Base-by-base conservation (phyloP, 2,329 filamentous ascomycete species). In the Aspergillus sp. region DNA sequence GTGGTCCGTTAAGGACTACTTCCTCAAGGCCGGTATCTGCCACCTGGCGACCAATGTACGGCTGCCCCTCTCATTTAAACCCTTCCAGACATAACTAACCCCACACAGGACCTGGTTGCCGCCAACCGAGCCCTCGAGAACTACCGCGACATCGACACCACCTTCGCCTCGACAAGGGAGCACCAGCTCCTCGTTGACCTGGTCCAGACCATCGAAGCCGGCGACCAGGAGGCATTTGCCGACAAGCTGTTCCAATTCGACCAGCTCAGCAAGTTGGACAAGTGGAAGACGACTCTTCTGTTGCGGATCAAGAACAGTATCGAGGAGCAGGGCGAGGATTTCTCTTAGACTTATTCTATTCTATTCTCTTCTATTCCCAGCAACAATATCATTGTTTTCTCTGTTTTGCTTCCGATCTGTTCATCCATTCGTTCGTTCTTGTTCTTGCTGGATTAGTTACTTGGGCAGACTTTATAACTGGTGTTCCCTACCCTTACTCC, bases 1-100 rank as follows among this genome's bases (percentile, higher is more conserved):
- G 74, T 96, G 91, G 86, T 91, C 87, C 51, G 92, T 98, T 65
- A 98, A 97, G 79, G 92, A 97, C 67, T 97, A 97, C 80, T 89
- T 97, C 72, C 84, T 98, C 72, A 97, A 97, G 80, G 91, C 92
- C 0, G 93, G 92, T 32, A 91, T 98, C 73, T 97, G 93, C 80
- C 90, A 96, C 75, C 84, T 98, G 39, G 87, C 86, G 57, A 84
- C 84, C n/a, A 82, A 80, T 59, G 80, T 81, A 74, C 41, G 32
- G 69, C 60, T 23, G 7, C 13, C 49, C 25, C 7, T 28, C 8
- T 6, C 3, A 13, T 15, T 30, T 3, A 7, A 7, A 32, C 36
- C n/a, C 4, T 5, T 28, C 56, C 1, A 6, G 4, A 8, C 12
- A 36, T 25, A 21, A 54, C 54, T 55, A 52, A 57, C 38, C 6